These are phyloP conservation scores for Trichoderma atroviride DNA, from an alignment of 2,329 filamentous ascomycete genomes.

Conservation along the genomic window DNA sequence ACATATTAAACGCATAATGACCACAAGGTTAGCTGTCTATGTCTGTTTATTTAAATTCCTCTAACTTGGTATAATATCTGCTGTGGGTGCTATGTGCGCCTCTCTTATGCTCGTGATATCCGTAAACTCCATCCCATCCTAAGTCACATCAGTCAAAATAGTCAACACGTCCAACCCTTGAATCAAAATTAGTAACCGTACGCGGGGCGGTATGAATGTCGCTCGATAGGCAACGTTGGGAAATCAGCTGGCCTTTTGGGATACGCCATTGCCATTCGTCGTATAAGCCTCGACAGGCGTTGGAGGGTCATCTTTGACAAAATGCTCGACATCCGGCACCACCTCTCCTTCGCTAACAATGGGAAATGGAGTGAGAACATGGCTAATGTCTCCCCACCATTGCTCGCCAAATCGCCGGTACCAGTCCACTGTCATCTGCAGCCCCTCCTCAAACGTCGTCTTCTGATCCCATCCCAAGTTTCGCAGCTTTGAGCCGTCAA, in stretches of 20 bases:
- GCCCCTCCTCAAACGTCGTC: constrained; percentile 64
- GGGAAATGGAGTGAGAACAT: constrained; percentile 69
- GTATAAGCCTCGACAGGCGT: constrained; percentile 32
- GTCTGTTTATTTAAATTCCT: constrained; percentile 5
- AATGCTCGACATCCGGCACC: constrained; percentile 50
- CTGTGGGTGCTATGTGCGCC: constrained; percentile 15
- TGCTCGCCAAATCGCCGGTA: constrained; percentile 66
- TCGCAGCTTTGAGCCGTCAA: constrained; percentile 69
- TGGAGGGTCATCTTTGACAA: constrained; percentile 41
- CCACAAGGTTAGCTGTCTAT: background rate
- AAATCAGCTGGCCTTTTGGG: constrained; percentile 16
- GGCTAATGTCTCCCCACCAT: constrained; percentile 74
- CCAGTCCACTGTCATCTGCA: constrained; percentile 69
- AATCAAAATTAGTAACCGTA: constrained; percentile 1
- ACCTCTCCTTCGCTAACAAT: constrained; percentile 60
- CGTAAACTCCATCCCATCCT: constrained; percentile 23
- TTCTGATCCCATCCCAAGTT: constrained; percentile 71
- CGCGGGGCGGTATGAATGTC: background rate
- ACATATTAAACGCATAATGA: background rate
- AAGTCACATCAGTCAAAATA: constrained; percentile 5
- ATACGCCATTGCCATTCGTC: constrained; percentile 28
- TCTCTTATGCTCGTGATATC: constrained; percentile 24
- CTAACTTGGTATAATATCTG: constrained; percentile 25
- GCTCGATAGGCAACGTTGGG: background rate
- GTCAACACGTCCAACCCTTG: background rate